Evolutionary conservation across 2,329 filamentous ascomycete species (phyloP), one percentile per base, ranked within the genome.

Genomic region (Ceratocystis destructans): DNA sequence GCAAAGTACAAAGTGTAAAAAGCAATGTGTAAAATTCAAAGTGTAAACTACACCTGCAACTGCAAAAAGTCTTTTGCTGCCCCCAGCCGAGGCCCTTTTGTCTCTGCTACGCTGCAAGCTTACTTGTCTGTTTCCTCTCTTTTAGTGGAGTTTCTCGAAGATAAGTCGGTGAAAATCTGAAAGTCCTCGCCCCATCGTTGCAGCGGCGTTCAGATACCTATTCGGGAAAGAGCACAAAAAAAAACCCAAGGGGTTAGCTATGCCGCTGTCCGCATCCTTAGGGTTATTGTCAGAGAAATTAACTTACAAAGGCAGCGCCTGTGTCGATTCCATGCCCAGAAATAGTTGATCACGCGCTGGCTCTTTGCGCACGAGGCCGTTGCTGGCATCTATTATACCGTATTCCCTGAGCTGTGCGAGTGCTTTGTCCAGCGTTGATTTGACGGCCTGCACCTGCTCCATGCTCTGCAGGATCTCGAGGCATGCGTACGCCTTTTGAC

Each of bases 391-490:
- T 62, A 25, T 62, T 62, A 44, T 25, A 44, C 59, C 45, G 31
- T 31, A 33, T 22, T 37, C 17, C 45, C 48, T 53, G 25, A 64
- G 20, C 28, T 33, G 31, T 33, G 12, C 46, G 31, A n/a, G 28
- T 41, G 22, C 46, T 50, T 41, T 53, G 46, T n/a, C 17, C 17
- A 50, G 46, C 28, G 64, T 61, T 22, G 45, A 48, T 28, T 66
- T 48, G 31, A 66, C 64, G 25, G 45, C 71, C 53, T 71, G 70
- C 8, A 72, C 69, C 68, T 70, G 70, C 67, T 73, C 72, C 72
- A 73, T 73, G 22, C 69, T 70, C 61, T 70, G 70, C 3, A 73
- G 66, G 4, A 68, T 70, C 41, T 66, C 68, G 53, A 72, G 68
- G 46, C 70, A 70, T 48, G n/a, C 50, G 62, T 64, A 57, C 53